These are phyloP conservation scores for Aciculoconidium aculeatum DNA, from an alignment of 805 yeast genomes.

Conservation along the genomic window DNA sequence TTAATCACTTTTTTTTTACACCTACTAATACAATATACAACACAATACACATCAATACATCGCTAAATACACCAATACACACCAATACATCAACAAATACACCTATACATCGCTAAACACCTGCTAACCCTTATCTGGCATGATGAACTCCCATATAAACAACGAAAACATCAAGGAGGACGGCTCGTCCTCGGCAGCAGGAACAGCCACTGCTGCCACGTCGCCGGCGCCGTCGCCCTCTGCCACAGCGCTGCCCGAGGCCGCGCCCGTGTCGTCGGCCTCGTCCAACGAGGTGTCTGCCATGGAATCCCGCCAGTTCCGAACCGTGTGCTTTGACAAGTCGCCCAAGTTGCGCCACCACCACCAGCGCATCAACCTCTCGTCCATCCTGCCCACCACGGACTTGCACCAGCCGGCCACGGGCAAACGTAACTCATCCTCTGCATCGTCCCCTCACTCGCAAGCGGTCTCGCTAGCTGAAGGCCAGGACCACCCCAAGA, in stretches of 20 bases:
- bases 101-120: background rate
- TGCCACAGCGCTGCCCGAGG: constrained; percentile 1
- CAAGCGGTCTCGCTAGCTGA: constrained; percentile 4
- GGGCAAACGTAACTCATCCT: constrained; percentile 14
- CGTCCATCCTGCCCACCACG: constrained; percentile 2
- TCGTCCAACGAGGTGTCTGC: too few relatives aligned
- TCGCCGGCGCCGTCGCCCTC: constrained; percentile 11
- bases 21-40: too few relatives aligned
- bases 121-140: constrained; percentile 1
- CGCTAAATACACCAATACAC: too few relatives aligned
- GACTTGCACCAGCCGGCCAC: constrained; percentile 5
- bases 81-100: too few relatives aligned
- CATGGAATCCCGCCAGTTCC: constrained; percentile 19
- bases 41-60: too few relatives aligned
- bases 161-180: constrained; percentile 19
- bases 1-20: too few relatives aligned
- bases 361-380: constrained; percentile 4
- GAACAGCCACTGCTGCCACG: constrained; percentile 23
- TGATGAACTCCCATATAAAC: constrained; percentile 27
- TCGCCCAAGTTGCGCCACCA: constrained; percentile 9
- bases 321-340: constrained; percentile 28
- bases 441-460: constrained; percentile 9
- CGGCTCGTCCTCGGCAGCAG: constrained; percentile 10
- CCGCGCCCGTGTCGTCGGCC: constrained; percentile 1
- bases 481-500: constrained; percentile 11